Percentiles rank a stretch among this genome's conserved stretches.
phyloP scores from a whole-genome alignment of 176 grass and related monocot genomes.

The Aegilops sharonensis region DNA sequence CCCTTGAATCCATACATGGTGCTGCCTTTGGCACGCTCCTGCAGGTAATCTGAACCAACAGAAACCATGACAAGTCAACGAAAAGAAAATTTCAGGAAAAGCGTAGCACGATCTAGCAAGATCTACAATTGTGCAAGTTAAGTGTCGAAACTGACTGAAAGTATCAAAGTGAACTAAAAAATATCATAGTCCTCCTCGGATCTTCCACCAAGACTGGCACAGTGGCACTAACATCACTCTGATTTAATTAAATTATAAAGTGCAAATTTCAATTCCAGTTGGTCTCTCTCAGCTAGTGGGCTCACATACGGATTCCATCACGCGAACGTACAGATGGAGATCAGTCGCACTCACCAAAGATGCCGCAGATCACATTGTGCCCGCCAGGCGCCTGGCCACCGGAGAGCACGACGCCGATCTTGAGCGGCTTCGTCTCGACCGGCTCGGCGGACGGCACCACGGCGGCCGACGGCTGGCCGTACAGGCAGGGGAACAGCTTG shows the following conservation, averaged over 20 bases:
- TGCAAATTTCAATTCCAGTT: background rate
- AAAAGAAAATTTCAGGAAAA: background rate
- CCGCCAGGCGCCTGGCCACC: constrained; percentile 91
- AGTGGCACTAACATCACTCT: background rate
- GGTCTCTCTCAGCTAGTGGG: background rate
- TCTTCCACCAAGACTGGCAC: background rate
- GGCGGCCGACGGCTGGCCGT: constrained; percentile 69
- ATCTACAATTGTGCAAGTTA: constrained; percentile 7
- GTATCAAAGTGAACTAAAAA: background rate
- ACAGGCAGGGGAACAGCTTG: constrained; percentile 85
- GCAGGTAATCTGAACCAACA: constrained; percentile 63
- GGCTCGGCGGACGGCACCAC: constrained; percentile 53
- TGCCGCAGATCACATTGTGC: constrained; percentile 97
- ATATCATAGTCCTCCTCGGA: background rate
- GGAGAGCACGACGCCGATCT: constrained; percentile 88
- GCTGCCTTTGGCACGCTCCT: constrained; percentile 74
- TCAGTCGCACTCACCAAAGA: constrained; percentile 58
- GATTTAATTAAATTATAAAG: background rate
- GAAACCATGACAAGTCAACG: background rate
- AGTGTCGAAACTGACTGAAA: background rate
- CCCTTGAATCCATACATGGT: constrained; percentile 87
- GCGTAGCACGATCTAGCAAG: background rate
- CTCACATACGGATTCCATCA: background rate
- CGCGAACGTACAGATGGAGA: background rate
- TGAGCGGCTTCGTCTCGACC: constrained; percentile 37